These are phyloP conservation scores for Arthrobotrys conoides DNA, from an alignment of 2,329 filamentous ascomycete species.

Conservation along the genomic window DNA sequence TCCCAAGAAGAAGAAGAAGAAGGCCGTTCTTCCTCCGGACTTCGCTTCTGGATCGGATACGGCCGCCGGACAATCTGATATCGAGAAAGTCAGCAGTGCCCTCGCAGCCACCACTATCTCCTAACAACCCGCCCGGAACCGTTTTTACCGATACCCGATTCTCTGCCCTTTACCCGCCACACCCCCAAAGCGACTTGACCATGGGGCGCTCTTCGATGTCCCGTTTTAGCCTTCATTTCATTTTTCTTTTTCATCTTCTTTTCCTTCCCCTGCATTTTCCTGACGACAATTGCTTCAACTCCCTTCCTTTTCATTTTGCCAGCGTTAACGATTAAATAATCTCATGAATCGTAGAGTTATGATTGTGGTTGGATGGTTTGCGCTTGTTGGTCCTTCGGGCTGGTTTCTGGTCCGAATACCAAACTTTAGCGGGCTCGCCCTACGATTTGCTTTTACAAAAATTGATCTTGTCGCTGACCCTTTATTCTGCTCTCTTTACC, in stretches of 20 bases:
- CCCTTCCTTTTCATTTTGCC: slow-evolving; percentile 9
- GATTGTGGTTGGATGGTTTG: slow-evolving; percentile 39
- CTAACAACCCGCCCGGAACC: slow-evolving; percentile 4
- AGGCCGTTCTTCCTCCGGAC: slow-evolving; percentile 28
- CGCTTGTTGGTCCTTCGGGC: background rate
- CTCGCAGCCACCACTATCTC: slow-evolving; percentile 52
- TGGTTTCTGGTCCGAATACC: slow-evolving; percentile 10
- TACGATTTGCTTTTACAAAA: slow-evolving; percentile 37
- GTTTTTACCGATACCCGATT: background rate
- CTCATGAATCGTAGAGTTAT: slow-evolving; percentile 52
- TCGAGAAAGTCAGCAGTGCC: slow-evolving; percentile 48
- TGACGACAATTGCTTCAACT: slow-evolving; percentile 27
- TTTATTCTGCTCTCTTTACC: background rate
- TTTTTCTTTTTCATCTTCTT: background rate
- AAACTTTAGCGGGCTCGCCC: slow-evolving; percentile 22
- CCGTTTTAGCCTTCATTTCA: slow-evolving; percentile 17
- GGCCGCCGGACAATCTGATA: slow-evolving; percentile 27
- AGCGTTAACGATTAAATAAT: slow-evolving; percentile 52
- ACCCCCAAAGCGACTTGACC: background rate
- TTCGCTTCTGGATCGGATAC: slow-evolving; percentile 38
- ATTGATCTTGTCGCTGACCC: slow-evolving; percentile 27
- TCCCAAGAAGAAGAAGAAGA: slow-evolving; percentile 58
- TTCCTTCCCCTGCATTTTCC: background rate
- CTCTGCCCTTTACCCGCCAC: background rate
- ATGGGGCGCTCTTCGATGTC: background rate